Evolutionary conservation across 345 rosid genomes (phyloP).

Genomic region (Pelargonium nanum): DNA sequence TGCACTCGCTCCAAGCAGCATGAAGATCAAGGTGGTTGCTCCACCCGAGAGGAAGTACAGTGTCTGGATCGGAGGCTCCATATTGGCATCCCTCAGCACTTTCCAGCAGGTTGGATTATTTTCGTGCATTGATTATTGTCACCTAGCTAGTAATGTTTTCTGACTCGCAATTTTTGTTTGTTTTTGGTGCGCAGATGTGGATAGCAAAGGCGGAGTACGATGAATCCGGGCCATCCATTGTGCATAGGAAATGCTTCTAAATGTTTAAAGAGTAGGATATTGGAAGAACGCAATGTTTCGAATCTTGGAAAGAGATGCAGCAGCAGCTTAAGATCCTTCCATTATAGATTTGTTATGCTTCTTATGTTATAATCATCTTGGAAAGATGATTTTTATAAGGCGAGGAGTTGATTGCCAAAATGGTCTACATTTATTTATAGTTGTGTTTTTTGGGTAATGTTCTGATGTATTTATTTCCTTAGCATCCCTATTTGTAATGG

Average conservation of each 20-base stretch:
- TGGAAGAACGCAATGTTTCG: background rate
- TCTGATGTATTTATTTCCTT: background rate
- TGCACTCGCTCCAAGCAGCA: slow-evolving; percentile 59
- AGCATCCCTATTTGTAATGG: too few relatives aligned
- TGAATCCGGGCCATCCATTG: slow-evolving; percentile 42
- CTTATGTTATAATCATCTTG: background rate
- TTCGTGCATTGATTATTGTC: background rate
- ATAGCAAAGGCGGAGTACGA: slow-evolving; percentile 40
- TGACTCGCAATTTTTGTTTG: background rate
- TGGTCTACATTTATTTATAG: too few relatives aligned
- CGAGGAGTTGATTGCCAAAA: background rate
- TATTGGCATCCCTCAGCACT: slow-evolving; percentile 64
- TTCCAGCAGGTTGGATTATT: slow-evolving; percentile 44
- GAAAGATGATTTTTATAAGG: background rate
- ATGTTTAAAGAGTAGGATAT: background rate
- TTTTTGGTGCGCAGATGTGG: slow-evolving; percentile 31
- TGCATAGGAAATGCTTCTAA: slow-evolving; percentile 42
- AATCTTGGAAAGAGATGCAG: background rate
- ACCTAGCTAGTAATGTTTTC: background rate
- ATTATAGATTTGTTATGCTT: background rate
- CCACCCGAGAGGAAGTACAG: slow-evolving; percentile 71
- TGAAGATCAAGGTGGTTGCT: slow-evolving; percentile 73
- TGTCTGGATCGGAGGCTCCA: slow-evolving; percentile 71
- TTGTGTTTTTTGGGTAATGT: too few relatives aligned
- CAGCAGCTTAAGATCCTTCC: background rate